Evolutionary conservation across 169 alveolate genomes (phyloP).

Genomic region (Plasmodium sp.): DNA sequence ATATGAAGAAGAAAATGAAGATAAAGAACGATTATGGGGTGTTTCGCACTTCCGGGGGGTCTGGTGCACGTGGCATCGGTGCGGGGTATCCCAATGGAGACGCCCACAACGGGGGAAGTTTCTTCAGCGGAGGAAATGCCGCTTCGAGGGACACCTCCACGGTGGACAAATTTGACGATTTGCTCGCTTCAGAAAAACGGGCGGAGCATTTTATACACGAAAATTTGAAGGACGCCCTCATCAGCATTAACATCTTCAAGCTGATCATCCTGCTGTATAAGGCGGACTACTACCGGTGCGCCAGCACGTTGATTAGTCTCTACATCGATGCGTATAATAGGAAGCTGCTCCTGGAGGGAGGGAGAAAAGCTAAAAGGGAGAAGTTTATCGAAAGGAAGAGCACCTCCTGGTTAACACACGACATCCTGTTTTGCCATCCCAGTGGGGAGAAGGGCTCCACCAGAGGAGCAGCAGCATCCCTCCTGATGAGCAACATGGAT

Average conservation of each 20-base stretch:
- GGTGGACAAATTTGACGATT: constrained; percentile 17
- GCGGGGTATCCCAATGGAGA: background rate
- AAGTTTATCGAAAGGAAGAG: background rate
- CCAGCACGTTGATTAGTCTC: constrained; percentile 30
- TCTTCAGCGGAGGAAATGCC: background rate
- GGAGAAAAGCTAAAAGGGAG: background rate
- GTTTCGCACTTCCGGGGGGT: background rate
- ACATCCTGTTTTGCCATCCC: background rate
- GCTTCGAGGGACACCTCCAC: background rate
- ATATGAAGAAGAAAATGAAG: constrained; percentile 56
- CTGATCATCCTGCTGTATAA: constrained; percentile 43
- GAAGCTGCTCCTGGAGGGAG: background rate
- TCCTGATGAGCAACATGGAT: background rate
- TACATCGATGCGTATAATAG: constrained; percentile 30
- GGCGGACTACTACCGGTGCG: constrained; percentile 63
- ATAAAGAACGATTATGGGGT: background rate
- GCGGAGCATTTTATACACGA: constrained; percentile 69
- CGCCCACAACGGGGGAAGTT: background rate
- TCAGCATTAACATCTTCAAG: constrained; percentile 25
- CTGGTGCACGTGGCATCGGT: background rate
- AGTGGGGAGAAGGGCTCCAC: background rate
- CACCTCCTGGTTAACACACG: background rate
- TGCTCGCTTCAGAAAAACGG: constrained; percentile 50
- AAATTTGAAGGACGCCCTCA: constrained; percentile 50
- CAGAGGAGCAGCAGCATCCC: background rate